These are phyloP conservation scores for Achlya hypogyna DNA, from an alignment of 352 stramenopile species.

Conservation along the genomic window DNA sequence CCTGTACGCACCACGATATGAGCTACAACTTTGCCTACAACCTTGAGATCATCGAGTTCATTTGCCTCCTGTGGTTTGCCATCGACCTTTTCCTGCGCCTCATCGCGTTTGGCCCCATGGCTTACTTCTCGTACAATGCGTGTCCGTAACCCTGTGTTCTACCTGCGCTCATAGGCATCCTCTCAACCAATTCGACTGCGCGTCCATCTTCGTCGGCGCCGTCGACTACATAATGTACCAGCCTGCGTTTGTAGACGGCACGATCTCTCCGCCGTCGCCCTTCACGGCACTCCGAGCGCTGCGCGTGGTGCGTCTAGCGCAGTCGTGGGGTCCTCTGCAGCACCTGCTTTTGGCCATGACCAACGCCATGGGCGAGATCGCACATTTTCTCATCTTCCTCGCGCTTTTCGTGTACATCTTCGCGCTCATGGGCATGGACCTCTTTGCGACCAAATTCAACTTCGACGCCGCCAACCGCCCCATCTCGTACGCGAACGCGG, in stretches of 20 bases:
- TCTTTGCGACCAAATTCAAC: conserved; percentile 88
- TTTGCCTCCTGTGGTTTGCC: conserved; percentile 60
- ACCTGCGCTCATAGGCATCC: conserved; percentile 27
- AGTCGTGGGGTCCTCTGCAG: conserved; percentile 85
- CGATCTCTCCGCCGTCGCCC: conserved; percentile 49
- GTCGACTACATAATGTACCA: conserved; percentile 57
- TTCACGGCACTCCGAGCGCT: conserved; percentile 87
- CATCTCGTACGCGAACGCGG: conserved; percentile 7
- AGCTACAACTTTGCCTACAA: conserved; percentile 31
- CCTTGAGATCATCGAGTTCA: conserved; percentile 74
- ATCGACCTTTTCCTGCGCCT: conserved; percentile 78
- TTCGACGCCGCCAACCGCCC: conserved; percentile 61
- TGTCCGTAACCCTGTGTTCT: neutral
- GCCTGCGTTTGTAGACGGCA: conserved; percentile 48
- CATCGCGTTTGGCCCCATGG: conserved; percentile 54
- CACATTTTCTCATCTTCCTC: conserved; percentile 64
- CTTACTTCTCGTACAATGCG: conserved; percentile 36
- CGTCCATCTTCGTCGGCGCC: conserved; percentile 70
- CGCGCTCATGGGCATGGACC: conserved; percentile 27
- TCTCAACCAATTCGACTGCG: conserved; percentile 82
- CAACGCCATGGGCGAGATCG: conserved; percentile 48
- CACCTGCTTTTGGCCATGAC: conserved; percentile 71
- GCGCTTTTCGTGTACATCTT: conserved; percentile 71
- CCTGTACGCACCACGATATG: conserved; percentile 79
- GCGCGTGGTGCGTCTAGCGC: conserved; percentile 92